Conservation (phyloP, 208 protist species). For the Trypanosoma boissoni region DNA sequence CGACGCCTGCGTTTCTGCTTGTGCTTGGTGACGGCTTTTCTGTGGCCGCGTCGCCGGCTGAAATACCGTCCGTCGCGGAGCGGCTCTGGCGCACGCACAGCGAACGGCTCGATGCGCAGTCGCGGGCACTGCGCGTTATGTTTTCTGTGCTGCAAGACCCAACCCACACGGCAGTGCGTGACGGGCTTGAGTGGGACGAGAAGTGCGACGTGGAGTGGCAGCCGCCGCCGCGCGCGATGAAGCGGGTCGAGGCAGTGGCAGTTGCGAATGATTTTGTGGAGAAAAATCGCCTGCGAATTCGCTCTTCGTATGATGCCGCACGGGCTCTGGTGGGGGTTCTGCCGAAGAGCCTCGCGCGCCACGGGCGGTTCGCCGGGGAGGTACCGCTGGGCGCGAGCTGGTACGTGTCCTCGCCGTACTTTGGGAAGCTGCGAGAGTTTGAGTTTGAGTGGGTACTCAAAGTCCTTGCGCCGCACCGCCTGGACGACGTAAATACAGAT, state of each 20-base stretch:
- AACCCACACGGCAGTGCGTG: conserved; percentile 36
- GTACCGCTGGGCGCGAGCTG: conserved; percentile 72
- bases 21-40: conserved; percentile 25
- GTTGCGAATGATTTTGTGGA: conserved; percentile 85
- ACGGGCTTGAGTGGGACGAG: conserved; percentile 30
- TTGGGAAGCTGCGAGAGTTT: conserved; percentile 81
- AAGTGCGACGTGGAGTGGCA: conserved; percentile 27
- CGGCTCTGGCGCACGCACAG: conserved; percentile 33
- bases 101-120: conserved; percentile 33
- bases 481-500: conserved; percentile 14
- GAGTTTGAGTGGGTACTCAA: conserved; percentile 74
- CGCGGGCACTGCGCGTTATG: conserved; percentile 36
- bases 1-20: conserved; percentile 22
- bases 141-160: conserved; percentile 56
- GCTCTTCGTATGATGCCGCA: conserved; percentile 64
- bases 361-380: conserved; percentile 76
- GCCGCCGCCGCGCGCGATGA: conserved; percentile 38
- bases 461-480: conserved; percentile 36
- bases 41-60: conserved; percentile 30
- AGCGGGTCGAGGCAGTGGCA: conserved; percentile 56
- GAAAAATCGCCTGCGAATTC: conserved; percentile 64
- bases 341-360: conserved; percentile 64
- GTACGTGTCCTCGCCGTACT: conserved; percentile 81
- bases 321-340: conserved; percentile 65
- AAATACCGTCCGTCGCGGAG: conserved; percentile 22